A percentile compares a stretch with the other conserved stretches of the same genome.
Evolutionary conservation across 495 filamentous ascomycete genomes (phyloP).

Genomic region (Trichocladium uniseriatum): DNA sequence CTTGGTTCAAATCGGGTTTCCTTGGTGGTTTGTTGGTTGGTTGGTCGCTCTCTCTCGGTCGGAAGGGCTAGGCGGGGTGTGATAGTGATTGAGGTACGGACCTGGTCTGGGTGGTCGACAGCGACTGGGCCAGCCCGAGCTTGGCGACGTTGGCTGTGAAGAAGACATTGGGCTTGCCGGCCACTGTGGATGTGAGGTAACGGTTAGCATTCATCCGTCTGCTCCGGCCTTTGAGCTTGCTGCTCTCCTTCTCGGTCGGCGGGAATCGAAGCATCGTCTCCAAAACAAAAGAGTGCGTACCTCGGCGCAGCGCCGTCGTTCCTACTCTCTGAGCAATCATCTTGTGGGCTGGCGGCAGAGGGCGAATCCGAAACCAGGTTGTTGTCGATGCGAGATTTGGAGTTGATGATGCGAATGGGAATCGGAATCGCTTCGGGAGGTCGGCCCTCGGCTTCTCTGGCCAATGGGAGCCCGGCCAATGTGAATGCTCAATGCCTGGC

Average conservation of each 20-base stretch:
- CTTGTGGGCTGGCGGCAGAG: slow-evolving; percentile 5
- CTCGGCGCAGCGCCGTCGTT: slow-evolving; percentile 32
- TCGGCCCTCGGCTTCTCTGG: slow-evolving; percentile 24
- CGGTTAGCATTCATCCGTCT: slow-evolving; percentile 15
- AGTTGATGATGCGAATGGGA: slow-evolving; percentile 15
- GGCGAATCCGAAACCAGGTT: slow-evolving; percentile 2
- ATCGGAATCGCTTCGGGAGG: slow-evolving; percentile 17
- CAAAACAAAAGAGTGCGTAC: slow-evolving; percentile 12
- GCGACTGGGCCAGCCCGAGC: slow-evolving; percentile 12
- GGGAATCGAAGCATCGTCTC: not conserved
- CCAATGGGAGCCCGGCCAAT: slow-evolving; percentile 23
- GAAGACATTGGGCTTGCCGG: slow-evolving; percentile 24
- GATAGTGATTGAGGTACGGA: slow-evolving; percentile 8
- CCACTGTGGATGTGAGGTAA: slow-evolving; percentile 10
- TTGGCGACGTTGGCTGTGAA: slow-evolving; percentile 27
- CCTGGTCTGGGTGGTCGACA: slow-evolving; percentile 23
- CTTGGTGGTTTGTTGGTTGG: not conserved
- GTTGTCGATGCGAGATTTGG: slow-evolving; percentile 11
- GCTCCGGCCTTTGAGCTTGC: too few relatives aligned
- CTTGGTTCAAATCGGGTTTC: too few relatives aligned
- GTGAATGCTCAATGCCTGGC: slow-evolving; percentile 20
- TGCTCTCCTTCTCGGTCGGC: not conserved
- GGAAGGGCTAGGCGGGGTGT: not conserved
- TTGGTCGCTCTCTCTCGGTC: not conserved
- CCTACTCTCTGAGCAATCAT: slow-evolving; percentile 31